Conservation (phyloP, 768 basidiomycete genomes). For the Boletus reticuloceps region DNA sequence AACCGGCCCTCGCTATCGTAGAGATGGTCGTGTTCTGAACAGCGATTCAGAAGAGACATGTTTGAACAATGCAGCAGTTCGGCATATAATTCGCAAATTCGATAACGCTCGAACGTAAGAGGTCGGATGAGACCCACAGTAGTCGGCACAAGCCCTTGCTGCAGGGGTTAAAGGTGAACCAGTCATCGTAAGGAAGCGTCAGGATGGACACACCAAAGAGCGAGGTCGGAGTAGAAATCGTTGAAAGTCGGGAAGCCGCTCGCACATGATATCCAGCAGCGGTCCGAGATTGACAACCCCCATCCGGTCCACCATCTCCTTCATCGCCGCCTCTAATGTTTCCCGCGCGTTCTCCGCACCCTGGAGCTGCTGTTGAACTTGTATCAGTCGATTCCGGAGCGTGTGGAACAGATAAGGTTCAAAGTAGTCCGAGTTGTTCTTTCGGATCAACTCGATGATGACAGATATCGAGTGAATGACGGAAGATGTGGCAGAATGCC, state of each 20-base stretch:
- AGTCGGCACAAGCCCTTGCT: slow-evolving; percentile 69
- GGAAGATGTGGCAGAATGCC: slow-evolving; percentile 66
- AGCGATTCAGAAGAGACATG: slow-evolving; percentile 92
- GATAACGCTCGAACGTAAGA: slow-evolving; percentile 91
- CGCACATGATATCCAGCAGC: slow-evolving; percentile 71
- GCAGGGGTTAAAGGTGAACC: slow-evolving; percentile 8
- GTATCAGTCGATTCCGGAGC: slow-evolving; percentile 84
- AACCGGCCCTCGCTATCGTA: slow-evolving; percentile 84
- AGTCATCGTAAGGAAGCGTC: slow-evolving; percentile 1
- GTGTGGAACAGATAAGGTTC: slow-evolving; percentile 97
- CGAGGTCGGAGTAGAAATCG: slow-evolving; percentile 68
- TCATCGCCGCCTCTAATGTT: slow-evolving; percentile 67
- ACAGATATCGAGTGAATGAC: slow-evolving; percentile 85
- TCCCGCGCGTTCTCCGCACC: slow-evolving; percentile 59
- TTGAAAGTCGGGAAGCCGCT: slow-evolving; percentile 66
- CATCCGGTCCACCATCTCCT: slow-evolving; percentile 80
- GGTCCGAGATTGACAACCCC: slow-evolving; percentile 90
- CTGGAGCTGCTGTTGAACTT: slow-evolving; percentile 72
- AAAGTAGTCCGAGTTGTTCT: slow-evolving; percentile 98
- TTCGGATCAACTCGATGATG: slow-evolving; percentile 90
- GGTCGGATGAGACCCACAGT: slow-evolving; percentile 75
- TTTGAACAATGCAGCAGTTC: slow-evolving; percentile 98
- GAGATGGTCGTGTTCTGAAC: slow-evolving; percentile 59
- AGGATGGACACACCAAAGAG: slow-evolving; percentile 57
- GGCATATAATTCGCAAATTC: slow-evolving; percentile 95